Percentiles rank a stretch among this genome's conserved stretches.
Conservation (phyloP, 257 asterid genomes). For the Echium plantagineum region DNA sequence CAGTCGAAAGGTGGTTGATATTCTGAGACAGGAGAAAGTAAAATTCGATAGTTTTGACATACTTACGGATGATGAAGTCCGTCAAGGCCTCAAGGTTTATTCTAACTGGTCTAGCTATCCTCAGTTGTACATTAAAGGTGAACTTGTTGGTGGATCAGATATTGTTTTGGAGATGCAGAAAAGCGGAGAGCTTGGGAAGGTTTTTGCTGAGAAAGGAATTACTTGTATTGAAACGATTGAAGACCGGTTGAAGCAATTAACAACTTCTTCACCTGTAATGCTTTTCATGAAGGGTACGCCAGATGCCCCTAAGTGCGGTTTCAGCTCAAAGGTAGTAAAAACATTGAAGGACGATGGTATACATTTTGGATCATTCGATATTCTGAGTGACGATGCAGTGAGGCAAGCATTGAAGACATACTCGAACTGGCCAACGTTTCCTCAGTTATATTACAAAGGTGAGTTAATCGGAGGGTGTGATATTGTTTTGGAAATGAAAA, state of each 20-base stretch:
- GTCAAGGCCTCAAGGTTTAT: constrained; percentile 88
- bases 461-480: constrained; percentile 96
- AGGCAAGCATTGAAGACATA: constrained; percentile 80
- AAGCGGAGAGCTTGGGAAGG: constrained; percentile 83
- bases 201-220: constrained; percentile 58
- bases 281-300: constrained; percentile 88
- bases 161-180: constrained; percentile 96
- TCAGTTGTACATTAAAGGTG: constrained; percentile 77
- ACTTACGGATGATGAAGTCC: constrained; percentile 76
- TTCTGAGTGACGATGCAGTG: constrained; percentile 69
- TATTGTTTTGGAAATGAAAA: constrained; percentile 64
- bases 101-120: constrained; percentile 98
- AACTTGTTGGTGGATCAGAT: constrained; percentile 93
- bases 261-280: constrained; percentile 53
- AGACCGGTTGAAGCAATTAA: constrained; percentile 49
- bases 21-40: constrained; percentile 62
- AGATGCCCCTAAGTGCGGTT: constrained; percentile 75
- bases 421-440: constrained; percentile 98
- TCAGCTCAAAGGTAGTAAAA: constrained; percentile 84
- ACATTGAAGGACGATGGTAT: constrained; percentile 62
- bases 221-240: constrained; percentile 31
- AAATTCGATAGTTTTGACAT: constrained; percentile 70
- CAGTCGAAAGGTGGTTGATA: constrained; percentile 85
- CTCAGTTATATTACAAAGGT: constrained; percentile 86
- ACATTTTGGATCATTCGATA: constrained; percentile 76